Evolutionary conservation across 805 yeast genomes (phyloP).

Genomic region (Pichia nanzhaoensis): DNA sequence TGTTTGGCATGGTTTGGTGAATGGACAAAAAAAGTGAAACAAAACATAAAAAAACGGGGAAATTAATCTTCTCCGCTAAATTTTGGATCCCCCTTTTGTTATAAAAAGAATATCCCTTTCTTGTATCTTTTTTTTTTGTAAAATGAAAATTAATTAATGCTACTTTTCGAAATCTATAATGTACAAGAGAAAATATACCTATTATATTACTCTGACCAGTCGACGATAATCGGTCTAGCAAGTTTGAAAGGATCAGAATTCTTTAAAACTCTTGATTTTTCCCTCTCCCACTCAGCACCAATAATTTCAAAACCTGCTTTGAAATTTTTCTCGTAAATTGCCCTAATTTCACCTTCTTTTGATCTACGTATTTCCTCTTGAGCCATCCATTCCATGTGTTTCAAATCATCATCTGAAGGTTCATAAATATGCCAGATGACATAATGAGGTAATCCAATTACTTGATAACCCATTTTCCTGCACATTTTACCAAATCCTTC

Average conservation of each 20-base stretch:
- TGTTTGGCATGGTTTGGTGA: background rate
- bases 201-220: slow-evolving; percentile 51
- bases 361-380: slow-evolving; percentile 62
- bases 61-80: background rate
- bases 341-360: slow-evolving; percentile 56
- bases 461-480: slow-evolving; percentile 79
- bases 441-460: slow-evolving; percentile 88
- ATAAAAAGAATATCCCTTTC: too few relatives aligned
- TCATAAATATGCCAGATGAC: slow-evolving; percentile 96
- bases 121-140: background rate
- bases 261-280: slow-evolving; percentile 62
- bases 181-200: background rate
- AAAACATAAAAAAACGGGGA: background rate
- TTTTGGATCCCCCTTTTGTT: too few relatives aligned
- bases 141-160: background rate
- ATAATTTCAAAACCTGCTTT: slow-evolving; percentile 73
- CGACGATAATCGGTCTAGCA: slow-evolving; percentile 44
- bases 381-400: slow-evolving; percentile 82
- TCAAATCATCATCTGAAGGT: slow-evolving; percentile 87
- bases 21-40: background rate
- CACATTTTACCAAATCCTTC: slow-evolving; percentile 94
- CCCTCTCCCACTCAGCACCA: slow-evolving; percentile 63
- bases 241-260: slow-evolving; percentile 59
- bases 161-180: background rate
- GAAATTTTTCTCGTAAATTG: slow-evolving; percentile 67